Conservation (phyloP, 768 basidiomycete species). For the Gloeophyllum trabeum region DNA sequence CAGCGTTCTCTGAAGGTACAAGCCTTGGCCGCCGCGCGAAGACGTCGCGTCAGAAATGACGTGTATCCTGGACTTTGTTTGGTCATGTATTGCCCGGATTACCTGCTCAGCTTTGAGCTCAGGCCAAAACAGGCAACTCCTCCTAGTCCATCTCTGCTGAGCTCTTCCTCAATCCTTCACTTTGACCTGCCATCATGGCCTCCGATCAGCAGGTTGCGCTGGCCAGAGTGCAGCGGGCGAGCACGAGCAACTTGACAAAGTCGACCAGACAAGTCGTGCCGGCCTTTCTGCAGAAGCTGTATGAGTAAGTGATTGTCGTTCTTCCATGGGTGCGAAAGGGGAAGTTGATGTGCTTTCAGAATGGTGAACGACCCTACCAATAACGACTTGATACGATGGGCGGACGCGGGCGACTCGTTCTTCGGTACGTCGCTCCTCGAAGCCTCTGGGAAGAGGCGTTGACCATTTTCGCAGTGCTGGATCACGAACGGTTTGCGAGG, state of each 20-base stretch:
- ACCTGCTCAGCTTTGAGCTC: too few relatives aligned
- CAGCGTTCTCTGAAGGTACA: too few relatives aligned
- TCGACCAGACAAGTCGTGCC: slow-evolving; percentile 49
- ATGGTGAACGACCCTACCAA: slow-evolving; percentile 87
- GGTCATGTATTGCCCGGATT: too few relatives aligned
- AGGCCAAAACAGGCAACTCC: too few relatives aligned
- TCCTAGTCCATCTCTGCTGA: too few relatives aligned
- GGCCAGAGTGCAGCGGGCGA: slow-evolving; percentile 29
- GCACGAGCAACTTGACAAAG: slow-evolving; percentile 30
- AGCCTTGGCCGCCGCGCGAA: too few relatives aligned
- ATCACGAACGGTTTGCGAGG: slow-evolving; percentile 82
- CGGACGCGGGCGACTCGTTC: slow-evolving; percentile 84
- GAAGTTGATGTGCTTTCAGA: slow-evolving; percentile 27
- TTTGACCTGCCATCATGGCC: slow-evolving; percentile 24
- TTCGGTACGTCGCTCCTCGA: slow-evolving; percentile 46
- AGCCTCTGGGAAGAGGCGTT: slow-evolving; percentile 1
- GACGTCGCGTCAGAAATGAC: too few relatives aligned
- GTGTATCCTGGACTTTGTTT: too few relatives aligned
- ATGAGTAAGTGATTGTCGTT: slow-evolving; percentile 47
- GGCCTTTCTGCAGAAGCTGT: slow-evolving; percentile 88
- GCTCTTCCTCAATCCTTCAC: too few relatives aligned
- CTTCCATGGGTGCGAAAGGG: slow-evolving; percentile 3
- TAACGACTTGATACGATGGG: slow-evolving; percentile 84
- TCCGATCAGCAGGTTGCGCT: slow-evolving; percentile 48
- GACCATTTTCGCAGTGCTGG: slow-evolving; percentile 48